Evolutionary conservation across 1,284 basidiomycete species (phyloP), one percentile per base, ranked within the genome.

Genomic region (Flammula alnicola): DNA sequence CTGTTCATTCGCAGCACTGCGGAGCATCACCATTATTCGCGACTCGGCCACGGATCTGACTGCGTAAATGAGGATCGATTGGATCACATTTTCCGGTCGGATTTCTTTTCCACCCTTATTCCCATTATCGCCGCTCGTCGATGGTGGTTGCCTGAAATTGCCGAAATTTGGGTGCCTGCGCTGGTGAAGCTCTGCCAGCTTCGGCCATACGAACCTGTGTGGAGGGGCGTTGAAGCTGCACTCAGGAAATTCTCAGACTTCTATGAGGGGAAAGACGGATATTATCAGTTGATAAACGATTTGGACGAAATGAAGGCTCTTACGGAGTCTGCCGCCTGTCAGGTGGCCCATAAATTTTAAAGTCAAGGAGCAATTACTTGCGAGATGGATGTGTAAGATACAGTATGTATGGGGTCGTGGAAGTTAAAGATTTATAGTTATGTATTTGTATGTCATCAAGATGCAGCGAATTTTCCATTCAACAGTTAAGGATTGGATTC

Each of bases 141-240:
- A 3, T 68, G 62, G 63, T 68, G 65, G 64, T 46, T 67, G 7
- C 60, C 60, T 22, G 67, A 70, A 41, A 60, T 67, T 12, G 58
- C 55, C 8, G 56, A 60, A 11, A 54, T 66, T 19, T 70, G 68
- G 68, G 54, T 66, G 19, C 64, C 64, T 23, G 54, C 67, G 3
- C 53, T 71, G 6, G 54, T 69, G 26, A 55, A 59, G 22, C 52
- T 71, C 9, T 68, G 64, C 41, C 44, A 52, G 7, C 49, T 64
- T 19, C 55, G 60, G 25, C 66, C 68, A 1, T 35, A 49, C 7
- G 57, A 63, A 45, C 39, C 47, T 3, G 44, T 52, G 5, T 67
- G 66, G 65, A 43, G 20, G 19, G 51, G 47, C 5, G 54, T 63
- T 3, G 57, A 62, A 14, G 44, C 36, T 20, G 50, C 52, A 11